Percentiles rank a stretch among this genome's conserved stretches.
phyloP scores from a whole-genome alignment of 2,329 filamentous ascomycete genomes.

The Xylariaceae sp. region DNA sequence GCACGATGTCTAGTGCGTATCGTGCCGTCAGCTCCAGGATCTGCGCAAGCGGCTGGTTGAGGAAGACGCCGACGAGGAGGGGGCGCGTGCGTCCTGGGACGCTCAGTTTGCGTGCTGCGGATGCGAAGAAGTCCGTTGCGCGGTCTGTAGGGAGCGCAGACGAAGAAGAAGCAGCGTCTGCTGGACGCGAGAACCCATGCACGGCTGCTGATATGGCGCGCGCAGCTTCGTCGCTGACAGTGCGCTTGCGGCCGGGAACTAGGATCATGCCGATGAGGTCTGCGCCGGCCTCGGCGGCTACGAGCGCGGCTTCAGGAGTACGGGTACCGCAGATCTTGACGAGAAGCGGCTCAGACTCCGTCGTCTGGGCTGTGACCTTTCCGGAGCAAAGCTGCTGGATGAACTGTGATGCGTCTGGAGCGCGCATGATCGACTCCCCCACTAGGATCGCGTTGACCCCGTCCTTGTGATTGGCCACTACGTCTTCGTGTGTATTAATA shows the following conservation, averaged over 20 bases:
- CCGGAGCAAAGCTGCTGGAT: slow-evolving; percentile 82
- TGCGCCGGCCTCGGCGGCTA: slow-evolving; percentile 84
- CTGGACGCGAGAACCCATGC: slow-evolving; percentile 59
- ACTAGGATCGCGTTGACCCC: slow-evolving; percentile 93
- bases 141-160: slow-evolving; percentile 35
- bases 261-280: slow-evolving; percentile 94
- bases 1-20: slow-evolving; percentile 84
- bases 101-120: slow-evolving; percentile 54
- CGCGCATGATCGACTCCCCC: slow-evolving; percentile 94
- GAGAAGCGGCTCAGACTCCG: slow-evolving; percentile 58
- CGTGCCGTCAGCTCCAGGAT: slow-evolving; percentile 78
- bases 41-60: slow-evolving; percentile 84
- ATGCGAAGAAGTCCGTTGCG: slow-evolving; percentile 75
- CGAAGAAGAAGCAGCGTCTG: slow-evolving; percentile 33
- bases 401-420: slow-evolving; percentile 80
- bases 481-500: slow-evolving; percentile 87
- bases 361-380: slow-evolving; percentile 40
- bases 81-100: slow-evolving; percentile 57
- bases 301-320: slow-evolving; percentile 77
- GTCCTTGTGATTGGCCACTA: slow-evolving; percentile 83
- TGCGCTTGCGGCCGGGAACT: slow-evolving; percentile 80
- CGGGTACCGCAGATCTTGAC: slow-evolving; percentile 97
- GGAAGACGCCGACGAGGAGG: slow-evolving; percentile 90
- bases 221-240: slow-evolving; percentile 78
- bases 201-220: slow-evolving; percentile 80